Conservation (phyloP, 2,329 filamentous ascomycete species). For the Penicillium hesseltinei region DNA sequence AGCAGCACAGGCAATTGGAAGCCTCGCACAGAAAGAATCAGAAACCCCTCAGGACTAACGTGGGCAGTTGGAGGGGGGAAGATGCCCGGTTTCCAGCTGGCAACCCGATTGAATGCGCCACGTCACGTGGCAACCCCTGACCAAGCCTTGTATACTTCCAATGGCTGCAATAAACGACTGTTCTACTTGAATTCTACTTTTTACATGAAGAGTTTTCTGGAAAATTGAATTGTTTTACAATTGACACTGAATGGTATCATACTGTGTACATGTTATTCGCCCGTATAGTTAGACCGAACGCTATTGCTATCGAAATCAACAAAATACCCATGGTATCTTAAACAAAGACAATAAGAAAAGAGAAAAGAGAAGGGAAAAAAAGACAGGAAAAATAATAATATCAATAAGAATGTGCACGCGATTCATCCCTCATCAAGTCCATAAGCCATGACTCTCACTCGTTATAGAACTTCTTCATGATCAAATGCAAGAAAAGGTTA, state of each 20-base stretch:
- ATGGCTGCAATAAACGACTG: neutral
- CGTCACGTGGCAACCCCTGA: conserved; percentile 38
- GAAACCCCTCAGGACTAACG: conserved; percentile 15
- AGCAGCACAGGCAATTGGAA: conserved; percentile 12
- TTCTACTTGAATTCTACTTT: neutral
- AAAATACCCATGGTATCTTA: conserved; percentile 28
- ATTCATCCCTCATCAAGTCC: conserved; percentile 24
- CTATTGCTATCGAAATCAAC: conserved; percentile 24
- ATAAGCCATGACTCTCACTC: conserved; percentile 34
- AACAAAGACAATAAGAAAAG: conserved; percentile 13
- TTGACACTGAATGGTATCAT: conserved; percentile 10
- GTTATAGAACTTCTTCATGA: conserved; percentile 98
- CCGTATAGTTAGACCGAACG: conserved; percentile 13
- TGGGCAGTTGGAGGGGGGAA: conserved; percentile 18
- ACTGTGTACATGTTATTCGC: conserved; percentile 27
- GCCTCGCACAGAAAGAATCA: conserved; percentile 13
- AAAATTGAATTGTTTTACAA: conserved; percentile 1
- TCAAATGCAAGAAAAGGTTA: conserved; percentile 90
- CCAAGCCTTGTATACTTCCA: conserved; percentile 11
- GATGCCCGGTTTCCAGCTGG: conserved; percentile 27
- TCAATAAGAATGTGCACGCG: conserved; percentile 19
- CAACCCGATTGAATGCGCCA: conserved; percentile 25
- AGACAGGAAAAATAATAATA: conserved; percentile 18
- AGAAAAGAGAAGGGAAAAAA: conserved; percentile 12
- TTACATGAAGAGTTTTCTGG: neutral